Percentiles rank a stretch among this genome's conserved stretches.
Conservation (phyloP, 192 early-diverging fungal genomes). For the Backusella westeae region DNA sequence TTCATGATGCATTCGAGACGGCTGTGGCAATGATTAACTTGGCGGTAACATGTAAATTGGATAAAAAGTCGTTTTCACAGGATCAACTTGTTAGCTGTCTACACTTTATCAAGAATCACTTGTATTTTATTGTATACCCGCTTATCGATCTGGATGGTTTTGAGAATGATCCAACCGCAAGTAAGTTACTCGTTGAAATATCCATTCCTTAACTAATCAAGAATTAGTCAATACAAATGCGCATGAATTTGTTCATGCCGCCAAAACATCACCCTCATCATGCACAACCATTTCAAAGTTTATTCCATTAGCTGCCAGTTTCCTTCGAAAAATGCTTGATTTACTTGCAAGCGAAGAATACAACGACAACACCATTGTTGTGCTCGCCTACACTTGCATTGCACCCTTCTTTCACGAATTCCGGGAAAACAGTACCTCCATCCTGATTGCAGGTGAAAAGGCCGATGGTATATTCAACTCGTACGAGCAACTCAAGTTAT, state of each 20-base stretch:
- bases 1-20: constrained; percentile 12
- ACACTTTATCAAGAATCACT: constrained; percentile 18
- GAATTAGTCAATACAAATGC: neutral
- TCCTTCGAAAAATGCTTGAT: constrained; percentile 1
- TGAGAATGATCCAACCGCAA: neutral
- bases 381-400: constrained; percentile 45
- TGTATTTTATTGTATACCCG: constrained; percentile 30
- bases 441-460: neutral
- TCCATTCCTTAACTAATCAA: neutral
- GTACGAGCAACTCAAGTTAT: constrained; percentile 27
- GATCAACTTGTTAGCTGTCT: constrained; percentile 23
- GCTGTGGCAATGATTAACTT: constrained; percentile 5
- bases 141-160: constrained; percentile 9
- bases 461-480: neutral
- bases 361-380: constrained; percentile 46
- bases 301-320: constrained; percentile 12
- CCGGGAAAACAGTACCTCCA: neutral
- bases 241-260: neutral
- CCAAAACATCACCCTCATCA: neutral
- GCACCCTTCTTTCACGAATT: constrained; percentile 51
- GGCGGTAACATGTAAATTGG: constrained; percentile 13
- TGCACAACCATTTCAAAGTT: neutral
- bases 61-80: constrained; percentile 20
- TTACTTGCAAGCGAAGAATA: constrained; percentile 36
- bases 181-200: neutral